Percentiles rank a stretch among this genome's conserved stretches.
phyloP scores from a whole-genome alignment of 2,329 filamentous ascomycete species.

The Aureobasidium zeae region DNA sequence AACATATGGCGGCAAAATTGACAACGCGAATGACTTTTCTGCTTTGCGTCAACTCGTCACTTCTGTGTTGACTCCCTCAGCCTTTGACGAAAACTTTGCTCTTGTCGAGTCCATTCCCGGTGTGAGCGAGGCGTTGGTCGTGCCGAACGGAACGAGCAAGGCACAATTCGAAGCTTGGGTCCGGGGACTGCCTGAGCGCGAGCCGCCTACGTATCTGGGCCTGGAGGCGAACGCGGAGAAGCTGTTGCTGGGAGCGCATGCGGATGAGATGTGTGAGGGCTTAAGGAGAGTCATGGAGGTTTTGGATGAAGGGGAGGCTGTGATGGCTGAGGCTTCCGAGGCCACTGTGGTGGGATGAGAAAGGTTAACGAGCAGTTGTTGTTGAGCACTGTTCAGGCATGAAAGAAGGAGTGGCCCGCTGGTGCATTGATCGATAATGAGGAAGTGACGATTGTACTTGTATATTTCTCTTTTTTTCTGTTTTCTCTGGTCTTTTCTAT shows the following conservation, averaged over 20 bases:
- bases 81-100: slow-evolving; percentile 87
- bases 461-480: too few relatives aligned
- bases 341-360: too few relatives aligned
- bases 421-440: too few relatives aligned
- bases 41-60: slow-evolving; percentile 65
- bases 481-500: too few relatives aligned
- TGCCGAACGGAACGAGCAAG: slow-evolving; percentile 73
- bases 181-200: slow-evolving; percentile 80
- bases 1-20: slow-evolving; percentile 96
- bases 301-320: slow-evolving; percentile 86
- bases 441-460: too few relatives aligned
- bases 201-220: slow-evolving; percentile 90
- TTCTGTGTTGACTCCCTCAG: slow-evolving; percentile 70
- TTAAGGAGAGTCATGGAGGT: slow-evolving; percentile 76
- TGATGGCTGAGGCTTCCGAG: slow-evolving; percentile 45
- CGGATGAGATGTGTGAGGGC: slow-evolving; percentile 73
- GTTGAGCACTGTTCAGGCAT: too few relatives aligned
- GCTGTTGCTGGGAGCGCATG: slow-evolving; percentile 78
- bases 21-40: slow-evolving; percentile 75
- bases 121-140: slow-evolving; percentile 43
- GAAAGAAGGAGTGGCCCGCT: too few relatives aligned
- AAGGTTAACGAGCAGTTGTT: too few relatives aligned
- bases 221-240: slow-evolving; percentile 96
- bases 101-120: slow-evolving; percentile 61
- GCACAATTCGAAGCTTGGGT: slow-evolving; percentile 88